Evolutionary conservation across 1,284 basidiomycete genomes (phyloP).

Genomic region (Thelephora terrestris): DNA sequence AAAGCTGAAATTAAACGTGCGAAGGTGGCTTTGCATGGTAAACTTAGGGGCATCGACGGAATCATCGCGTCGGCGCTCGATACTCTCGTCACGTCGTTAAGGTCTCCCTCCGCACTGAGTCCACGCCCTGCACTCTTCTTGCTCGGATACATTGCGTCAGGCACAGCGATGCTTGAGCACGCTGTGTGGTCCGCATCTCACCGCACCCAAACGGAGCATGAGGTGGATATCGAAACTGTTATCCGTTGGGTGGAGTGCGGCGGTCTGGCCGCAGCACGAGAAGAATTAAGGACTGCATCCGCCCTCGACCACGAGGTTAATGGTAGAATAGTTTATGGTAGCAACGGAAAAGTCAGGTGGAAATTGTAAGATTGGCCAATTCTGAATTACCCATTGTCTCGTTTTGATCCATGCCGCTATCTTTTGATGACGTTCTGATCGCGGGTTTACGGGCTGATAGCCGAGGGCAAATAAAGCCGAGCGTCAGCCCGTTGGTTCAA

Average conservation of each 20-base stretch:
- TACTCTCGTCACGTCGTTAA: slow-evolving; percentile 27
- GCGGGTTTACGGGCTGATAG: too few relatives aligned
- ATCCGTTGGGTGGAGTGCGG: slow-evolving; percentile 48
- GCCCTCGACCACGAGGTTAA: too few relatives aligned
- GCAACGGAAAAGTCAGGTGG: too few relatives aligned
- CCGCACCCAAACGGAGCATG: slow-evolving; percentile 21
- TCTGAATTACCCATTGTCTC: too few relatives aligned
- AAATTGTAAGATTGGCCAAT: too few relatives aligned
- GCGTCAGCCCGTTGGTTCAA: too few relatives aligned
- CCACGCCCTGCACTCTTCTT: slow-evolving; percentile 48
- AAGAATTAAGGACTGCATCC: slow-evolving; percentile 26
- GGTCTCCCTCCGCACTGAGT: slow-evolving; percentile 34
- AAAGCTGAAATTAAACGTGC: slow-evolving; percentile 5
- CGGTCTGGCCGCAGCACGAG: slow-evolving; percentile 30
- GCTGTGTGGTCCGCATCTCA: slow-evolving; percentile 41
- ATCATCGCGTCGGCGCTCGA: slow-evolving; percentile 28
- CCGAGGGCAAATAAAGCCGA: too few relatives aligned
- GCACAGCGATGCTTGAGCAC: slow-evolving; percentile 53
- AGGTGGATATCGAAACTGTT: slow-evolving; percentile 43
- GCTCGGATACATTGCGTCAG: slow-evolving; percentile 40
- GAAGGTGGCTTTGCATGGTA: slow-evolving; percentile 14
- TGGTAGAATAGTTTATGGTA: too few relatives aligned
- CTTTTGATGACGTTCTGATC: too few relatives aligned
- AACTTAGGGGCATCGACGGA: slow-evolving; percentile 20
- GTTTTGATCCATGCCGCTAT: too few relatives aligned